phyloP scores from a whole-genome alignment of 1,284 basidiomycete species.

The Spongiforma sp. region DNA sequence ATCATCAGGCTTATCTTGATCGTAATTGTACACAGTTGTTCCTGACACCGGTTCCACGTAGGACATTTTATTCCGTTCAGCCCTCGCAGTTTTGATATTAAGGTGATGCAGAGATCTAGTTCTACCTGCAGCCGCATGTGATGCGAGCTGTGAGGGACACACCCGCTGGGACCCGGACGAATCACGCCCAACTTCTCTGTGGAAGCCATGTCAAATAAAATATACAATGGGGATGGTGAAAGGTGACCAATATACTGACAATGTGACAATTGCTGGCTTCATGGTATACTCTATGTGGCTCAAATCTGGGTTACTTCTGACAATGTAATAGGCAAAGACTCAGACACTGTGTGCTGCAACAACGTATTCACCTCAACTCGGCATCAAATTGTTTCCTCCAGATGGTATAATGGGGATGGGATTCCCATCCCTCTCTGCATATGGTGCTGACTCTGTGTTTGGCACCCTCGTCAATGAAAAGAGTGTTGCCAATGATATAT shows the following conservation, averaged over 20 bases:
- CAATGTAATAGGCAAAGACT: neutral
- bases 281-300: neutral
- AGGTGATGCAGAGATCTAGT: neutral
- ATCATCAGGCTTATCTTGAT: neutral
- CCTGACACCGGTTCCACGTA: neutral
- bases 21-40: neutral
- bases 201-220: neutral
- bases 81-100: neutral
- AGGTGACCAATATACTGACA: neutral
- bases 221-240: neutral
- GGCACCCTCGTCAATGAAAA: neutral
- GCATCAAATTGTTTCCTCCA: neutral
- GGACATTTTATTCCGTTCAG: neutral
- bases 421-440: neutral
- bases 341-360: neutral
- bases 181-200: neutral
- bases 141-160: neutral
- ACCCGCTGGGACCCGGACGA: neutral
- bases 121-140: neutral
- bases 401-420: neutral
- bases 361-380: neutral
- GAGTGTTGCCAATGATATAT: neutral
- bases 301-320: neutral
- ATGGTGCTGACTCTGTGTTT: neutral
- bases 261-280: neutral